Evolutionary conservation across 2,329 filamentous ascomycete genomes (phyloP), one percentile per base, ranked within the genome.

Genomic region (Claviceps digitariae): DNA sequence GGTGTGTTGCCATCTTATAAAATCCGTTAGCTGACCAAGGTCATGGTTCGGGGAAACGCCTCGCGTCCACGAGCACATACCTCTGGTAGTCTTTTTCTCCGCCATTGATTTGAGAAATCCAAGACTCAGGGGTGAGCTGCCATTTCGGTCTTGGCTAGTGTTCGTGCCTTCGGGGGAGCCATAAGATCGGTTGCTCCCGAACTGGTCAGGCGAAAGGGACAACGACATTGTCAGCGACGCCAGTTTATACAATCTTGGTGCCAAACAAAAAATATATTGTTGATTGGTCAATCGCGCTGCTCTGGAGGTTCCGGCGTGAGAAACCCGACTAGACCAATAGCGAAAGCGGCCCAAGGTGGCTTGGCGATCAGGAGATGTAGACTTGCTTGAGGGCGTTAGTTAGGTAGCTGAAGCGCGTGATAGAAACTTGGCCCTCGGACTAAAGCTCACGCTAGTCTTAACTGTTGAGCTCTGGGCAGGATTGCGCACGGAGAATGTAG

Each of bases 81-180:
- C 85, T 76, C 86, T 77, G n/a, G 85, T 89, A 13, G 78, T 79
- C 64, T 83, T 88, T 72, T 89, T 93, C 54, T 88, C 85, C 51
- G 72, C 77, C 56, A 84, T 73, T 59, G 71, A 81, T 67, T 83
- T 89, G 67, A 86, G 77, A 56, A 87, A 83, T 20, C 72, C 73
- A 52, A 83, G 68, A 56, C 78, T 81, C 56, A 82, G 63, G 1
- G 72, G 66, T 17, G 71, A 69, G 47, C 71, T 60, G 1, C 72
- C 69, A 45, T 68, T 61, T 53, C 65, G 69, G 48, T 73, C 72
- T 48, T 67, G 63, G 27, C 58, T 62, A 17, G 66, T 61, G 29
- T 63, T 57, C 9, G 61, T 57, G 43, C 56, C 55, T 21, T 62
- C 64, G 31, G 58, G 57, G 3, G 60, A 61, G 52, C 58, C 57